These are phyloP conservation scores for Candida gorgasii DNA, from an alignment of 805 yeast species.

Conservation along the genomic window DNA sequence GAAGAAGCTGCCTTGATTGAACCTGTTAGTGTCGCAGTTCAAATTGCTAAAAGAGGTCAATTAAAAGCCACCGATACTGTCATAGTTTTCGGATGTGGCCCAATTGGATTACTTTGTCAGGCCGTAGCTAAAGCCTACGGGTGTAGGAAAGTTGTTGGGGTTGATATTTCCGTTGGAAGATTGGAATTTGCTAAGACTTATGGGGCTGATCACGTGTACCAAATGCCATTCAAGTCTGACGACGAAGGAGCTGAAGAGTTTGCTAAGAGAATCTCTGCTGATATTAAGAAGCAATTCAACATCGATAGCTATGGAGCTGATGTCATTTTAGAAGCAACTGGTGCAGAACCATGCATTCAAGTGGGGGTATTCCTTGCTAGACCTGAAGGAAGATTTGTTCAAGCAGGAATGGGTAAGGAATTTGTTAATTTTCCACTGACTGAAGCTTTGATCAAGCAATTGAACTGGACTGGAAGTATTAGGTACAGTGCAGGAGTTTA, in stretches of 20 bases:
- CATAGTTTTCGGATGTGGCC: conserved; percentile 28
- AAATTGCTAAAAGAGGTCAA: conserved; percentile 22
- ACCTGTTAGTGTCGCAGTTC: conserved; percentile 26
- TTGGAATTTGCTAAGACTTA: conserved; percentile 22
- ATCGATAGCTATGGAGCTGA: conserved; percentile 21
- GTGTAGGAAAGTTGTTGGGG: conserved; percentile 21
- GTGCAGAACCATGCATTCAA: conserved; percentile 41
- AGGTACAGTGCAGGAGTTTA: conserved; percentile 20
- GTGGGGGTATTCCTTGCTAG: conserved; percentile 17
- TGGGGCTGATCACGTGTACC: conserved; percentile 17
- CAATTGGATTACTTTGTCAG: conserved; percentile 26
- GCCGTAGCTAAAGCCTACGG: conserved; percentile 24
- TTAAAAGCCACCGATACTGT: conserved; percentile 18
- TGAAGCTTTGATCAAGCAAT: conserved; percentile 22
- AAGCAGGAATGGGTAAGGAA: conserved; percentile 24
- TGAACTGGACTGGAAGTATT: conserved; percentile 20
- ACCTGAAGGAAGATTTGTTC: conserved; percentile 20
- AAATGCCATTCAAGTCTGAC: conserved; percentile 17
- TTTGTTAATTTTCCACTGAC: conserved; percentile 23
- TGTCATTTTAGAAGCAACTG: conserved; percentile 26
- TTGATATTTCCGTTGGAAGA: conserved; percentile 25
- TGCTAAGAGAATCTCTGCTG: conserved; percentile 12
- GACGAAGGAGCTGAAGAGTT: conserved; percentile 16
- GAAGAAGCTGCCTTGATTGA: conserved; percentile 30
- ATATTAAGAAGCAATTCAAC: conserved; percentile 26